Evolutionary conservation across 78 protist species (phyloP).

Genomic region (Dictyostelium discoideum): dicty_2.7 NC_007091.3:2835001-2835500

Average conservation of each 20-base stretch:
- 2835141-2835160: neutral
- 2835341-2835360: neutral
- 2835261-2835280: conserved; percentile 5
- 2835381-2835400: conserved; percentile 13
- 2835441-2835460: conserved; percentile 41
- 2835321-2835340: neutral
- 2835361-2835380: conserved; percentile 13
- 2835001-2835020: neutral
- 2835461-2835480: conserved; percentile 55
- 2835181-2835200: neutral
- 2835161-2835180: neutral
- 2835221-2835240: neutral
- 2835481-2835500: conserved; percentile 69
- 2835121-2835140: neutral
- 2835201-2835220: neutral
- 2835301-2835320: too few species aligned
- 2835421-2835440: neutral
- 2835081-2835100: neutral
- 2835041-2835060: too few species aligned
- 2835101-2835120: neutral
- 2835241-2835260: neutral
- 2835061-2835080: neutral
- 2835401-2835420: conserved; percentile 18
- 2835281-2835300: neutral
- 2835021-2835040: neutral